phyloP scores from a whole-genome alignment of 176 grass and related monocot genomes.

The Typha latifolia region DNA sequence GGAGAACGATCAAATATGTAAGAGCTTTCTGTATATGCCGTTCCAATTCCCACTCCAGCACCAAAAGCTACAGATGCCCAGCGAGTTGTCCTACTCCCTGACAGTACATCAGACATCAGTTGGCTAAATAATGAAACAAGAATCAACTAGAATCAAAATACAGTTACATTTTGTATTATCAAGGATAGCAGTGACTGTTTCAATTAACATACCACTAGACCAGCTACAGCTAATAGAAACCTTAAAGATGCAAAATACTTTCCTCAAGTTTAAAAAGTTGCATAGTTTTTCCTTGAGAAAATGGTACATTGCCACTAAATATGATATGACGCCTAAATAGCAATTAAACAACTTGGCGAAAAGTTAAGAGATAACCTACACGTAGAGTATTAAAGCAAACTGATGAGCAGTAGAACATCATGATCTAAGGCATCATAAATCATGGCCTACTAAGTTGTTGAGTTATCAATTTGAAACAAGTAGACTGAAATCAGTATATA shows the following conservation, averaged over 20 bases:
- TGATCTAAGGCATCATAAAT: too few species aligned
- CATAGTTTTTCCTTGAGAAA: too few species aligned
- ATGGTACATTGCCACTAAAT: too few species aligned
- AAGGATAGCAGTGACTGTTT: neutral
- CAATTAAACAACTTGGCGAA: too few species aligned
- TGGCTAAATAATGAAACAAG: neutral
- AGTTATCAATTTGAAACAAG: too few species aligned
- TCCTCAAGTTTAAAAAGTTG: too few species aligned
- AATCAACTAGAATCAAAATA: neutral
- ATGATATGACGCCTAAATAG: too few species aligned
- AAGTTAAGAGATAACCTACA: conserved; percentile 1
- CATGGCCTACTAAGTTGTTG: too few species aligned
- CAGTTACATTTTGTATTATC: neutral
- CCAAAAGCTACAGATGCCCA: conserved; percentile 91
- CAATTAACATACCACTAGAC: neutral
- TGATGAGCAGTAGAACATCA: too few species aligned
- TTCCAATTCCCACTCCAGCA: conserved; percentile 77
- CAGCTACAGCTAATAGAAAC: neutral
- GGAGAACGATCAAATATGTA: conserved; percentile 73
- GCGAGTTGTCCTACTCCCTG: conserved; percentile 82
- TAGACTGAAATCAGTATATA: too few species aligned
- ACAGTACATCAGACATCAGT: conserved; percentile 19
- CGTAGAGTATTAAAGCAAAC: neutral
- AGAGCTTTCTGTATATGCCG: conserved; percentile 84
- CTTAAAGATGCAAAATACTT: too few species aligned